Evolutionary conservation across 1,139 yeast species (phyloP), one percentile per base, ranked within the genome.

Genomic region (Suhomyces maxii): DNA sequence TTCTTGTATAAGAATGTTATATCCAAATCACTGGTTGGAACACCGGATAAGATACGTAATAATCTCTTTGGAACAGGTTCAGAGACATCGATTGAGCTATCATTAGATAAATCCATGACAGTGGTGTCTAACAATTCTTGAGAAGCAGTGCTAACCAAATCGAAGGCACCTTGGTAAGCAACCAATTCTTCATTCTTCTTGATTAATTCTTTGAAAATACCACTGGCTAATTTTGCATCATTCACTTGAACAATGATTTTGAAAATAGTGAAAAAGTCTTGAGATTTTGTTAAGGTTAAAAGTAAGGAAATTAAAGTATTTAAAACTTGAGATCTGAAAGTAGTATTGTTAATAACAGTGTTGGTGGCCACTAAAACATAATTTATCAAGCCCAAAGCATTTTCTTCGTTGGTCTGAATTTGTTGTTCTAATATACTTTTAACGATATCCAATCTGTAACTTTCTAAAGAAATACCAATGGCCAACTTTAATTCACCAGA

Each of bases 151-250:
- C 84, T 84, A 6, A 90, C 98, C 54, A 93, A 79, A 65, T 93
- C 99, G 67, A 93, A 93, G 1, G 98, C 98, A 47, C 95, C 89
- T 71, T 93, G 99, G 65, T 83, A 89, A 5, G 96, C 96, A 51
- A 87, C 76, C 54, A 83, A 69, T 38, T 59, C 69, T 43, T 63
- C 67, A 18, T 65, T 55, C 32, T 73, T 69, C 2, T 56, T 52
- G 42, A 89, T 63, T 50, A 88, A 74, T 53, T 79, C 79, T 55
- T 80, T 77, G 63, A 93, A 89, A 44, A 90, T 71, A 46, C 77
- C 73, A 36, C 80, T 75, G 5, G 97, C 96, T 55, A 88, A 76
- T 12, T 72, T 67, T 36, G 83, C 71, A 63, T 90, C 95, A 63
- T 90, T 89, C 60, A 93, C 76, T 65, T 89, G 96, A 39, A 93